A percentile compares a stretch with the other conserved stretches of the same genome.
These are phyloP conservation scores for Maudiozyma serrabonitensis DNA, from an alignment of 805 yeast genomes.

Conservation along the genomic window DNA sequence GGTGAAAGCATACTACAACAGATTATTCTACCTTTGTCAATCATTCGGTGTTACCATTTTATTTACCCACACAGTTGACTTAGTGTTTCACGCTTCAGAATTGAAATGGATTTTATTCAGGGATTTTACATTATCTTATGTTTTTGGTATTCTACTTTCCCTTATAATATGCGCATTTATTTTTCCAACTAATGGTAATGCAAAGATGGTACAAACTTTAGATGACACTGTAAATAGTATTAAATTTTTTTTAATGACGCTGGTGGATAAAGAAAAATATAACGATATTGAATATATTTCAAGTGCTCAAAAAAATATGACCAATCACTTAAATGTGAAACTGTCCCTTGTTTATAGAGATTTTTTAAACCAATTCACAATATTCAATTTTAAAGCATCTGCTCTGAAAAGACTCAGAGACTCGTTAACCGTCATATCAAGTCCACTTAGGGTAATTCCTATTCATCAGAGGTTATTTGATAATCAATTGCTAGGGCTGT, in stretches of 20 bases:
- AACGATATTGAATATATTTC: slow-evolving; percentile 13
- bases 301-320: slow-evolving; percentile 25
- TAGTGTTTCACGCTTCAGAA: slow-evolving; percentile 10
- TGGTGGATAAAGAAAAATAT: slow-evolving; percentile 12
- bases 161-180: slow-evolving; percentile 28
- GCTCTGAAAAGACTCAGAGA: slow-evolving; percentile 33
- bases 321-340: slow-evolving; percentile 23
- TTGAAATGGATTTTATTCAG: slow-evolving; percentile 30
- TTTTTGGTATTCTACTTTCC: slow-evolving; percentile 35
- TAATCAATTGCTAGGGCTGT: slow-evolving; percentile 10
- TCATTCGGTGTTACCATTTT: slow-evolving; percentile 32
- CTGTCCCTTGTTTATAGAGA: slow-evolving; percentile 37
- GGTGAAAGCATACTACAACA: slow-evolving; percentile 33
- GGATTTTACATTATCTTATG: slow-evolving; percentile 38
- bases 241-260: slow-evolving; percentile 18
- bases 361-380: slow-evolving; percentile 32
- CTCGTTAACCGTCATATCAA: slow-evolving; percentile 31
- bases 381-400: slow-evolving; percentile 28
- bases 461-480: slow-evolving; percentile 15
- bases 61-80: slow-evolving; percentile 26
- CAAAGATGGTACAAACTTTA: slow-evolving; percentile 22
- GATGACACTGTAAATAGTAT: slow-evolving; percentile 17
- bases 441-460: slow-evolving; percentile 36
- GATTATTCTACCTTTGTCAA: slow-evolving; percentile 32
- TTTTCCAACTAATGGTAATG: slow-evolving; percentile 36